phyloP scores from a whole-genome alignment of 805 yeast species.

The Wickerhamomyces strasburgensis region DNA sequence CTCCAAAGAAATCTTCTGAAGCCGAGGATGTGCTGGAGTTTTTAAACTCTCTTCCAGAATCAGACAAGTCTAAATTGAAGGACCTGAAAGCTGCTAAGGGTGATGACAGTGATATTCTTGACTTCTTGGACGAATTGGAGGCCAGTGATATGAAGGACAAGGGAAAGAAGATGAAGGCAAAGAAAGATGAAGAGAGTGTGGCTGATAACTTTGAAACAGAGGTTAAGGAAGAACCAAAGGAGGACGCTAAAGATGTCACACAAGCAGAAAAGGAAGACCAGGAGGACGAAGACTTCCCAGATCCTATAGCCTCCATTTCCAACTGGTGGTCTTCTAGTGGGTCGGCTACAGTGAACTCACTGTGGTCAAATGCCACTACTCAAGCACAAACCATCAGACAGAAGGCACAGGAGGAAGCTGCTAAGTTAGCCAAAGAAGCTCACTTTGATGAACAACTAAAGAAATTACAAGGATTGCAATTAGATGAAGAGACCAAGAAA shows the following conservation, averaged over 20 bases:
- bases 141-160: conserved; percentile 25
- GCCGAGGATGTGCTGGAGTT: conserved; percentile 78
- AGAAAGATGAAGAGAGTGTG: no score
- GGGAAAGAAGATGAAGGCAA: conserved; percentile 7
- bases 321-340: conserved; percentile 76
- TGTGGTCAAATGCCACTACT: conserved; percentile 64
- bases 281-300: conserved; percentile 31
- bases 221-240: conserved; percentile 17
- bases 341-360: conserved; percentile 54
- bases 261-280: conserved; percentile 15
- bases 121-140: conserved; percentile 61
- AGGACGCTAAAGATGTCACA: conserved; percentile 12
- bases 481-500: conserved; percentile 15
- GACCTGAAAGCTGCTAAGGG: conserved; percentile 23
- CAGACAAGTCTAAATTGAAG: conserved; percentile 26
- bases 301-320: conserved; percentile 61
- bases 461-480: conserved; percentile 29
- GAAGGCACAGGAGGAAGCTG: conserved; percentile 30
- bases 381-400: conserved; percentile 27
- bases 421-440: conserved; percentile 29
- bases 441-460: conserved; percentile 23
- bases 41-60: conserved; percentile 71
- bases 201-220: conserved; percentile 16
- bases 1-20: conserved; percentile 38
- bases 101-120: conserved; percentile 34